Percentiles rank a stretch among this genome's conserved stretches.
Conservation (phyloP, 805 yeast species). For the Pichia sporocuriosa region DNA sequence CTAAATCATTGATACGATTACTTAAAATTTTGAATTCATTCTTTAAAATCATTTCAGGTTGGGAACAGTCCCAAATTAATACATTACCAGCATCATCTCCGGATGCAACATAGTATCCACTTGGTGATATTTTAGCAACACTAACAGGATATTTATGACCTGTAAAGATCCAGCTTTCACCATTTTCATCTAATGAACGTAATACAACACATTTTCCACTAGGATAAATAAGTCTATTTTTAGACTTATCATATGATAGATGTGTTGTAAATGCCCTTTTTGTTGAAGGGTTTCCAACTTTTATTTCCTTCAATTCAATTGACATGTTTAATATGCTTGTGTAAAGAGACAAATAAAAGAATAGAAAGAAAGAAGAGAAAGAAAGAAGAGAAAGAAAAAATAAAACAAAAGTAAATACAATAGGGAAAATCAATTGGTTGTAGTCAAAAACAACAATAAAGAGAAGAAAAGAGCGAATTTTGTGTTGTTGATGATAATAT, state of each 20-base stretch:
- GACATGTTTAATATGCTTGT: slow-evolving; percentile 16
- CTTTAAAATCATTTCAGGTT: slow-evolving; percentile 54
- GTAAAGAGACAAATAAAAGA: not conserved
- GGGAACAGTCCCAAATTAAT: slow-evolving; percentile 74
- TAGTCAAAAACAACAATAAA: no score
- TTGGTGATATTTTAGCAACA: slow-evolving; percentile 81
- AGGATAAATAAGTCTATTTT: slow-evolving; percentile 73
- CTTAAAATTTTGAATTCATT: slow-evolving; percentile 69
- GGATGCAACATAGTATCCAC: slow-evolving; percentile 84
- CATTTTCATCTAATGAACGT: slow-evolving; percentile 53
- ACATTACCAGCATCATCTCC: slow-evolving; percentile 91
- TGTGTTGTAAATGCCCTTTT: slow-evolving; percentile 62
- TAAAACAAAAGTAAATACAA: not conserved
- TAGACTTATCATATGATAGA: slow-evolving; percentile 63
- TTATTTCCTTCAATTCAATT: slow-evolving; percentile 24
- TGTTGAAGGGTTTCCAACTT: slow-evolving; percentile 81
- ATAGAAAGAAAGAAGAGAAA: not conserved
- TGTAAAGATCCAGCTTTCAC: slow-evolving; percentile 41
- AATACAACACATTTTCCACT: slow-evolving; percentile 74
- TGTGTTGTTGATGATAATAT: no score
- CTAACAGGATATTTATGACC: slow-evolving; percentile 69
- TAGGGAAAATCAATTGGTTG: not conserved
- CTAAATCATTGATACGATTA: slow-evolving; percentile 74
- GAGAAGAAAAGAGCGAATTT: no score
- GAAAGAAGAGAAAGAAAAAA: not conserved